phyloP scores from a whole-genome alignment of 805 yeast species.

The Cyberlindnera americana region DNA sequence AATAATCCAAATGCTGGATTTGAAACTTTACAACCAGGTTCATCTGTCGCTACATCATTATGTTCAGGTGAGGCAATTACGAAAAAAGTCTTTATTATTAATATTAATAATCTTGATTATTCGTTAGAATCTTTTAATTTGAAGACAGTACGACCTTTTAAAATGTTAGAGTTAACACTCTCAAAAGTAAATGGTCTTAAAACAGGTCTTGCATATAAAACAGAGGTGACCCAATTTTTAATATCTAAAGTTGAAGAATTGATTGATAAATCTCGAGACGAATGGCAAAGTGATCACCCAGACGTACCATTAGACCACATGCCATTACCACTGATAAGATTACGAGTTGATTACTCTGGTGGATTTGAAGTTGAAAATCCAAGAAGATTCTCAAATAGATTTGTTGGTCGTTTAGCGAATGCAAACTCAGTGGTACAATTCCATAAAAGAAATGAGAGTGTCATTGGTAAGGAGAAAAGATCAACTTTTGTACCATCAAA shows the following conservation, averaged over 20 bases:
- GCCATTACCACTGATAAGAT: conserved; percentile 80
- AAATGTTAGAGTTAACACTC: conserved; percentile 62
- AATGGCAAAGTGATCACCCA: conserved; percentile 39
- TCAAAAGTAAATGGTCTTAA: conserved; percentile 48
- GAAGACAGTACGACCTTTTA: conserved; percentile 77
- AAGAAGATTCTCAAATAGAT: conserved; percentile 80
- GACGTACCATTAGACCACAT: conserved; percentile 31
- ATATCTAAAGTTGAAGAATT: conserved; percentile 61
- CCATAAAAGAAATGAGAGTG: conserved; percentile 42
- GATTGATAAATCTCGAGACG: conserved; percentile 53
- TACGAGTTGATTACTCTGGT: conserved; percentile 85
- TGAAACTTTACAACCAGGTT: conserved; percentile 86
- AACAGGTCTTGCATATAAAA: conserved; percentile 58
- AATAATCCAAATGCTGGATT: conserved; percentile 56
- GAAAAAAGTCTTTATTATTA: conserved; percentile 72
- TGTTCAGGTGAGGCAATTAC: conserved; percentile 78
- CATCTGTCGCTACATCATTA: conserved; percentile 88
- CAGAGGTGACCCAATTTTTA: conserved; percentile 58
- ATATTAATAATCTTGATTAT: conserved; percentile 54
- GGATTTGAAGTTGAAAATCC: conserved; percentile 92
- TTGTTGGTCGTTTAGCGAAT: conserved; percentile 89
- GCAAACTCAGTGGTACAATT: conserved; percentile 80
- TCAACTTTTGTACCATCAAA: conserved; percentile 2
- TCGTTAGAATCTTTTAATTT: conserved; percentile 58
- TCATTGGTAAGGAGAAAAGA: conserved; percentile 7